These are phyloP conservation scores for Neoascochyta sp. DNA, from an alignment of 2,329 filamentous ascomycete genomes.

Conservation along the genomic window DNA sequence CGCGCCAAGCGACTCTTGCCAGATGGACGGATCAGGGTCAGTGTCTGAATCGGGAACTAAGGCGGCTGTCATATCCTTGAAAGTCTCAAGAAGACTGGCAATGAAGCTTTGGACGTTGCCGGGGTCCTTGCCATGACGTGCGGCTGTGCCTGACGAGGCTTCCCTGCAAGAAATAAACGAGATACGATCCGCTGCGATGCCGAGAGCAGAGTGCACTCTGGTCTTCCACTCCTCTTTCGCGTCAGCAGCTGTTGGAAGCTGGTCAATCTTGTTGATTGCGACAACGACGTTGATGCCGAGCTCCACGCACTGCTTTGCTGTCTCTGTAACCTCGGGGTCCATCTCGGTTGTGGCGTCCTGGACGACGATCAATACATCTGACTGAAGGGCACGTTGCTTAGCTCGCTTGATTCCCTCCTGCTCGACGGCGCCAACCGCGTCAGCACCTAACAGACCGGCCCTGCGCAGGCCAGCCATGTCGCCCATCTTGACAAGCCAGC, in stretches of 20 bases:
- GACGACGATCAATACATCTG: conserved; percentile 80
- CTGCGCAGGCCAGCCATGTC: conserved; percentile 87
- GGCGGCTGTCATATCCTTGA: conserved; percentile 64
- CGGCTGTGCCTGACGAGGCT: conserved; percentile 28
- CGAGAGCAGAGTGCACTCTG: conserved; percentile 19
- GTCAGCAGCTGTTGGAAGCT: conserved; percentile 37
- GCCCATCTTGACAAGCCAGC: conserved; percentile 88
- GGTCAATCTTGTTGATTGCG: conserved; percentile 60
- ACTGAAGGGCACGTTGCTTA: conserved; percentile 72
- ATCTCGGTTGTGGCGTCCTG: conserved; percentile 64
- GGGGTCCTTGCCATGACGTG: conserved; percentile 42
- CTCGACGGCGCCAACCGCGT: conserved; percentile 68
- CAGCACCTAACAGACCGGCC: conserved; percentile 26
- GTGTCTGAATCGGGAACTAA: conserved; percentile 41
- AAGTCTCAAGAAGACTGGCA: conserved; percentile 61
- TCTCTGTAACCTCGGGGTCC: conserved; percentile 56
- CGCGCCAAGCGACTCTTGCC: conserved; percentile 82
- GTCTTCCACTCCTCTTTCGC: conserved; percentile 16
- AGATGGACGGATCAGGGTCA: conserved; percentile 62
- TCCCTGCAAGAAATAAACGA: conserved; percentile 71
- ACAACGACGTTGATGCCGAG: conserved; percentile 54
- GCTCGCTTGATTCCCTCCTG: conserved; percentile 87
- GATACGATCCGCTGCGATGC: conserved; percentile 42
- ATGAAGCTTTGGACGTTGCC: conserved; percentile 69
- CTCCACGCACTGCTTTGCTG: conserved; percentile 49